Percentiles rank a stretch among this genome's conserved stretches.
phyloP scores from a whole-genome alignment of 345 rosid genomes.

The Firmiana major region DNA sequence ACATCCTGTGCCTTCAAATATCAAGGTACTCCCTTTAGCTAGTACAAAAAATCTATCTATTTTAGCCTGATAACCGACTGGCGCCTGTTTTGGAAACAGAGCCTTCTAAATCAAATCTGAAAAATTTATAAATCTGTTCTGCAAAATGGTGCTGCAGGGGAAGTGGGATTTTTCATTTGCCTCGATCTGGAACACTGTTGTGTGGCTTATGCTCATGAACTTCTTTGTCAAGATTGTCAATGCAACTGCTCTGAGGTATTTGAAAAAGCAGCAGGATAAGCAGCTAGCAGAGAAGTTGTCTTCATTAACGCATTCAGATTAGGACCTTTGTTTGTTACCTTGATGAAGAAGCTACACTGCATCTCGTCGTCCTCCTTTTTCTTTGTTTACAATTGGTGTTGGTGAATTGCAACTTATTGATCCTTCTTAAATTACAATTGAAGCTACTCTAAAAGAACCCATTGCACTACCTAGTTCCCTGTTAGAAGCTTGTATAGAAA shows the following conservation, averaged over 20 bases:
- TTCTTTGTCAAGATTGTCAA: slow-evolving; percentile 77
- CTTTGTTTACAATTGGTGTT: neutral
- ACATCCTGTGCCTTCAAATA: slow-evolving; percentile 43
- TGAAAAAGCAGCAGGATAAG: slow-evolving; percentile 70
- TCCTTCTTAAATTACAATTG: neutral
- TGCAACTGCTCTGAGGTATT: slow-evolving; percentile 70
- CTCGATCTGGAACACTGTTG: slow-evolving; percentile 79
- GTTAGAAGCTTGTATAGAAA: slow-evolving; percentile 32
- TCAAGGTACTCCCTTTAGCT: slow-evolving; percentile 41
- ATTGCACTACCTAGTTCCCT: slow-evolving; percentile 15
- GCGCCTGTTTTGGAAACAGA: neutral
- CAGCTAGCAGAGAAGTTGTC: slow-evolving; percentile 38
- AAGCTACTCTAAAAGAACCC: neutral
- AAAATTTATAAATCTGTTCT: neutral
- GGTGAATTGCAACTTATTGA: slow-evolving; percentile 5
- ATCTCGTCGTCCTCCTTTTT: neutral
- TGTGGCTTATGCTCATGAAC: slow-evolving; percentile 95
- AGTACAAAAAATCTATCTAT: neutral
- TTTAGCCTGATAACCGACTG: neutral
- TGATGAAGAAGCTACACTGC: neutral
- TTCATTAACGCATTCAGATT: slow-evolving; percentile 29
- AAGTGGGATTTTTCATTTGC: slow-evolving; percentile 83
- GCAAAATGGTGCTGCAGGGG: slow-evolving; percentile 44
- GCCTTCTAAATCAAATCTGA: neutral
- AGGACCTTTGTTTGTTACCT: slow-evolving; percentile 23